Percentiles rank a stretch among this genome's conserved stretches.
These are phyloP conservation scores for Saussurea involucrata DNA, from an alignment of 129 eudicot genomes.

Conservation along the genomic window DNA sequence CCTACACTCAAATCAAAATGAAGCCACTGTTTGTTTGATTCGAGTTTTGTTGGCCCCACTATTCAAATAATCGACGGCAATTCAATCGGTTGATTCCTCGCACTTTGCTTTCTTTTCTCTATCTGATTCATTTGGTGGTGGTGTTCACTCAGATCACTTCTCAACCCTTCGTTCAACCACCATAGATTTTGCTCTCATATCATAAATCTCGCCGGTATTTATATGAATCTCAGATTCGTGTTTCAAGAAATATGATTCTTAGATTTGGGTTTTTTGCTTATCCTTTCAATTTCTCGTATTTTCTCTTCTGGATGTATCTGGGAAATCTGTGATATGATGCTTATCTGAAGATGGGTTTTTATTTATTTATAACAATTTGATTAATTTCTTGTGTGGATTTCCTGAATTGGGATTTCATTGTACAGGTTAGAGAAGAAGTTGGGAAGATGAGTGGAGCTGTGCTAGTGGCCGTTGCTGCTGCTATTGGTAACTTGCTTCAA, in stretches of 20 bases:
- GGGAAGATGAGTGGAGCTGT: constrained; percentile 83
- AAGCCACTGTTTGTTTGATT: constrained; percentile 7
- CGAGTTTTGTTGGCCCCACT: background rate
- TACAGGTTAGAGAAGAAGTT: background rate
- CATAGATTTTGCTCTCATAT: background rate
- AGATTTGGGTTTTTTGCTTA: background rate
- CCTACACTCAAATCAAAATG: background rate
- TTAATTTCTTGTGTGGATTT: constrained; percentile 4
- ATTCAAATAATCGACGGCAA: background rate
- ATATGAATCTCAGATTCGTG: background rate
- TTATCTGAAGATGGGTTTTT: constrained; percentile 5
- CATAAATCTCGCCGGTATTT: constrained; percentile 2
- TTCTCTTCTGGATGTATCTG: background rate
- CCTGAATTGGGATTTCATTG: background rate
- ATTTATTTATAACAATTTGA: background rate
- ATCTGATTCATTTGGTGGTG: constrained; percentile 11
- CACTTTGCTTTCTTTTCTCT: background rate
- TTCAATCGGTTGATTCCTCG: background rate
- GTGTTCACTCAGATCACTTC: constrained; percentile 5
- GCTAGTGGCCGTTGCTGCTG: constrained; percentile 83
- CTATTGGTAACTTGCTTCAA: constrained; percentile 92
- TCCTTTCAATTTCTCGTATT: constrained; percentile 2
- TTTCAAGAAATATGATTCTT: background rate
- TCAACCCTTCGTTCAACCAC: background rate
- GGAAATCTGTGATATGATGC: background rate